phyloP scores from a whole-genome alignment of 192 early-diverging fungal genomes.

The Gryganskiella cystojenkinii region DNA sequence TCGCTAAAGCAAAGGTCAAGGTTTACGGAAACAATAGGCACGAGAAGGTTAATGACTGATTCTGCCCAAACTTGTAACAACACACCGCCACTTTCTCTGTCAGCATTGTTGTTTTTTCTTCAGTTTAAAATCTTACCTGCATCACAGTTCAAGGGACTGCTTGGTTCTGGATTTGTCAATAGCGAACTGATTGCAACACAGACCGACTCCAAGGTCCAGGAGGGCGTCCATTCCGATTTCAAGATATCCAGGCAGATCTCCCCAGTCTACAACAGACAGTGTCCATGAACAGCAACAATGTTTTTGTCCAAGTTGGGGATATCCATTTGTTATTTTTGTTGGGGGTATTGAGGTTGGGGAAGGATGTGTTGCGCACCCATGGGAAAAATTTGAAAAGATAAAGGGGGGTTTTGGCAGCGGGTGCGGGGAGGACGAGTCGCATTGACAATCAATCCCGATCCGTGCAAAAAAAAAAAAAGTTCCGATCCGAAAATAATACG shows the following conservation, averaged over 20 bases:
- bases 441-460: neutral
- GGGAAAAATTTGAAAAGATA: constrained; percentile 3
- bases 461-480: neutral
- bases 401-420: neutral
- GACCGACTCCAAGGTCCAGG: constrained; percentile 92
- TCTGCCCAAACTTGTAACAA: neutral
- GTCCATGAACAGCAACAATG: neutral
- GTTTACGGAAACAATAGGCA: neutral
- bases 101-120: neutral
- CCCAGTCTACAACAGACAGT: constrained; percentile 74
- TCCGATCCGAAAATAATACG: too few species aligned
- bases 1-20: constrained; percentile 62
- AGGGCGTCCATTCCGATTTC: constrained; percentile 93
- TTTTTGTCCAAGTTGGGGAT: neutral
- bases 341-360: too few species aligned
- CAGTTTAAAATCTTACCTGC: constrained; percentile 55
- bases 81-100: too few species aligned
- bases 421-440: neutral
- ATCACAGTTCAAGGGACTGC: constrained; percentile 94
- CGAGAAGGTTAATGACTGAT: neutral
- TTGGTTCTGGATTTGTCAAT: constrained; percentile 87
- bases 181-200: constrained; percentile 86
- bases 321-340: constrained; percentile 3
- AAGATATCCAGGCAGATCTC: constrained; percentile 98
- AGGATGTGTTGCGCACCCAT: too few species aligned